Evolutionary conservation across 106 monocot genomes (phyloP).

Genomic region (Alisma plantagoaquatica): DNA sequence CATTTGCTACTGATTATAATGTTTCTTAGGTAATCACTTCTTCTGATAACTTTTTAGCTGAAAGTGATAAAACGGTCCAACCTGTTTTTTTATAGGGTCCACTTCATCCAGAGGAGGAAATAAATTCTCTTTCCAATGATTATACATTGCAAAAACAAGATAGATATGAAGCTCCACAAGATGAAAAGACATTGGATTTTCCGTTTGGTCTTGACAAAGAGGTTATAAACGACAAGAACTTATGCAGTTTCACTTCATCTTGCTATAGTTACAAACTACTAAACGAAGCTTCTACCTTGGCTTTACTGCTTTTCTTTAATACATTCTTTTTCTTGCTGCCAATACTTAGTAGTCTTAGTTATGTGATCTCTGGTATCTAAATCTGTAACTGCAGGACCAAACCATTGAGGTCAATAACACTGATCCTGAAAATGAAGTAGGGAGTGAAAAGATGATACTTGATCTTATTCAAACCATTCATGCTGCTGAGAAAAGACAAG

Average conservation of each 20-base stretch:
- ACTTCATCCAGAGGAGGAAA: slow-evolving; percentile 10
- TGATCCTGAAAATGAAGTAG: no score
- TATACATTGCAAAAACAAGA: slow-evolving; percentile 33
- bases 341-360: not conserved
- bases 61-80: no score
- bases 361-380: not conserved
- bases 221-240: slow-evolving; percentile 37
- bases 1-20: no score
- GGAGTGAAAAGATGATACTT: slow-evolving; percentile 53
- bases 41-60: no score
- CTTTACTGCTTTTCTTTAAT: not conserved
- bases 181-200: slow-evolving; percentile 19
- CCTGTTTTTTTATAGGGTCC: slow-evolving; percentile 24
- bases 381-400: slow-evolving; percentile 17
- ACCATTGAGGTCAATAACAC: slow-evolving; percentile 17
- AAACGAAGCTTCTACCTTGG: not conserved
- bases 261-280: not conserved
- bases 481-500: slow-evolving; percentile 85
- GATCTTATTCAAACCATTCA: slow-evolving; percentile 87
- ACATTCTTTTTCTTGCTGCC: not conserved
- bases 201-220: slow-evolving; percentile 19
- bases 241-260: no score
- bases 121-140: slow-evolving; percentile 24
- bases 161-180: slow-evolving; percentile 8
- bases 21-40: no score